These are phyloP conservation scores for Cryphonectria carpinicola DNA, from an alignment of 2,329 filamentous ascomycete genomes.

Conservation along the genomic window DNA sequence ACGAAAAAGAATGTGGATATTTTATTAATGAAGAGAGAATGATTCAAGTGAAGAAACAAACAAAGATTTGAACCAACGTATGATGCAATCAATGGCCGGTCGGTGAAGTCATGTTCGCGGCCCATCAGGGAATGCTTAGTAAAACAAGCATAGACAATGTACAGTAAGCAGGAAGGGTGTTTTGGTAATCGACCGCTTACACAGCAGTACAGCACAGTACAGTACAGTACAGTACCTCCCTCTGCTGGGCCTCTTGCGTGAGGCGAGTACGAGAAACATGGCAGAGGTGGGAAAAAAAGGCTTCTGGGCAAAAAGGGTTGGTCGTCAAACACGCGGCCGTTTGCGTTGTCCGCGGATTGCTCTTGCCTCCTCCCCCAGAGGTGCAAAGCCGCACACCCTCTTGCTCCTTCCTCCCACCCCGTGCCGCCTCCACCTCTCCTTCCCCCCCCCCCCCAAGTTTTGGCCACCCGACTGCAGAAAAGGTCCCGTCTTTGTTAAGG, in stretches of 20 bases:
- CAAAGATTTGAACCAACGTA: background rate
- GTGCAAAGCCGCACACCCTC: too few species aligned
- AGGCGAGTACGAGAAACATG: background rate
- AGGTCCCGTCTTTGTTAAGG: background rate
- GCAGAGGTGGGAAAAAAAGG: background rate
- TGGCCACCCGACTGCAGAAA: background rate
- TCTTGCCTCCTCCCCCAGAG: background rate
- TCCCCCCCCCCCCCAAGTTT: background rate
- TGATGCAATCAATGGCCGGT: background rate
- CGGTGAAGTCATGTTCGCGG: background rate
- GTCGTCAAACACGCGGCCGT: background rate
- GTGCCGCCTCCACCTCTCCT: background rate
- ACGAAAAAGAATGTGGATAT: background rate
- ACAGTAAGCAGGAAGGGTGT: constrained; percentile 1
- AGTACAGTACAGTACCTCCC: too few species aligned
- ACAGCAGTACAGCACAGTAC: background rate
- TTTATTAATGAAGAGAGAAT: background rate
- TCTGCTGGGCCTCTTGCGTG: background rate
- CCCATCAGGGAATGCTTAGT: background rate
- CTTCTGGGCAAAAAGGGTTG: constrained; percentile 1
- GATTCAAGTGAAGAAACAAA: background rate
- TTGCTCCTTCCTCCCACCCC: background rate
- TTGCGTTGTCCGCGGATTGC: background rate
- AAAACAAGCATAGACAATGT: background rate
- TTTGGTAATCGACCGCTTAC: constrained; percentile 14